These are phyloP conservation scores for Lactuca sativa DNA, from an alignment of 129 eudicot species.

Conservation along the genomic window DNA sequence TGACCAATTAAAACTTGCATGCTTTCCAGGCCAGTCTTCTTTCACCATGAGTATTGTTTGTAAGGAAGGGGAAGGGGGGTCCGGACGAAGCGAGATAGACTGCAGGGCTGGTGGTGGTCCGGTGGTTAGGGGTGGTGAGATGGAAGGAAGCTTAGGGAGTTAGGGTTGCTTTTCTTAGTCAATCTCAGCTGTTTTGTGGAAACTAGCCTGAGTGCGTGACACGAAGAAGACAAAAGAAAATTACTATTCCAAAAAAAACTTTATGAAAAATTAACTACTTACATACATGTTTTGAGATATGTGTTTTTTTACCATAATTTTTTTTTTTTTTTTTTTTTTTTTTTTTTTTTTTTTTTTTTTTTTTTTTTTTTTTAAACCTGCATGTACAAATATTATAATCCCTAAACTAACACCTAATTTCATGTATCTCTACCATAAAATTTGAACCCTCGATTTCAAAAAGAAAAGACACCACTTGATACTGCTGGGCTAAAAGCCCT, in stretches of 20 bases:
- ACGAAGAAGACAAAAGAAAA: conserved; percentile 17
- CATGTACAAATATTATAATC: too few relatives aligned
- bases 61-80: conserved; percentile 5
- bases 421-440: too few relatives aligned
- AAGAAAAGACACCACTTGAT: too few relatives aligned
- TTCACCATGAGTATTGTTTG: conserved; percentile 24
- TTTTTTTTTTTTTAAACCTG: too few relatives aligned
- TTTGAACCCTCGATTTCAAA: too few relatives aligned
- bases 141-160: conserved; percentile 9
- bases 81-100: conserved; percentile 18
- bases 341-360: too few relatives aligned
- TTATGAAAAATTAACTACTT: too few relatives aligned
- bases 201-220: conserved; percentile 22
- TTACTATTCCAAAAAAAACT: background rate
- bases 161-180: conserved; percentile 26
- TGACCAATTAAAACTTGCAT: conserved; percentile 37
- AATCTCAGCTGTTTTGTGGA: conserved; percentile 5
- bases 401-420: too few relatives aligned
- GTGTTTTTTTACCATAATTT: too few relatives aligned
- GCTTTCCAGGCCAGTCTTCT: conserved; percentile 25
- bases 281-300: too few relatives aligned
- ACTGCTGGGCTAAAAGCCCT: too few relatives aligned
- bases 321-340: too few relatives aligned
- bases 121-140: conserved; percentile 16
- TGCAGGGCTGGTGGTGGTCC: conserved; percentile 5